Conservation (phyloP, 2,329 filamentous ascomycete genomes). For the Fusarium decemcellulare region DNA sequence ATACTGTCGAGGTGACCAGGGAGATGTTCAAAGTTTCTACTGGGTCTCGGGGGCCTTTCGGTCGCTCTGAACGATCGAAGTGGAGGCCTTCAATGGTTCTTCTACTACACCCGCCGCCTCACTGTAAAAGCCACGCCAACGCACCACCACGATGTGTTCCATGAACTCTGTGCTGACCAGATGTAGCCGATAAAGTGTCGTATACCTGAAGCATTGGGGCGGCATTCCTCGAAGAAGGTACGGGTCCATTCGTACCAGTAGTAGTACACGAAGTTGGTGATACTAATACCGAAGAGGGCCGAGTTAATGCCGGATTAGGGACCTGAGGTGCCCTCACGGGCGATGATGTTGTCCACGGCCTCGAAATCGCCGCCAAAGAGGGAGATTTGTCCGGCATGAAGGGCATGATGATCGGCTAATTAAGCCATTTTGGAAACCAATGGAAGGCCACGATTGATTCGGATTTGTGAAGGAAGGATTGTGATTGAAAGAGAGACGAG, state of each 20-base stretch:
- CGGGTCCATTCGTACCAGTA: constrained; percentile 99
- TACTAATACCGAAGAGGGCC: constrained; percentile 95
- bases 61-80: neutral
- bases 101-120: neutral
- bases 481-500: no score
- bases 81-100: neutral
- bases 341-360: constrained; percentile 87
- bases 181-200: no score
- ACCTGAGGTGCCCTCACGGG: constrained; percentile 89
- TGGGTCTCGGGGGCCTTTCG: constrained; percentile 7
- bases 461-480: no score
- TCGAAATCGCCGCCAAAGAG: constrained; percentile 99
- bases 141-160: no score
- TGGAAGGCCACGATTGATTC: constrained; percentile 61
- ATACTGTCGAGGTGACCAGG: constrained; percentile 15
- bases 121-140: no score
- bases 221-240: constrained; percentile 84
- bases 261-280: constrained; percentile 99
- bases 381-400: constrained; percentile 91
- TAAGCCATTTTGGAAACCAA: constrained; percentile 31
- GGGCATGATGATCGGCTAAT: constrained; percentile 79
- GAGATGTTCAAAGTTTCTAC: constrained; percentile 16
- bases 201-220: no score
- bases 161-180: no score
- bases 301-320: constrained; percentile 95